Conservation (phyloP, 148 eudicot species). For the Rhododendron ferrugineum region DNA sequence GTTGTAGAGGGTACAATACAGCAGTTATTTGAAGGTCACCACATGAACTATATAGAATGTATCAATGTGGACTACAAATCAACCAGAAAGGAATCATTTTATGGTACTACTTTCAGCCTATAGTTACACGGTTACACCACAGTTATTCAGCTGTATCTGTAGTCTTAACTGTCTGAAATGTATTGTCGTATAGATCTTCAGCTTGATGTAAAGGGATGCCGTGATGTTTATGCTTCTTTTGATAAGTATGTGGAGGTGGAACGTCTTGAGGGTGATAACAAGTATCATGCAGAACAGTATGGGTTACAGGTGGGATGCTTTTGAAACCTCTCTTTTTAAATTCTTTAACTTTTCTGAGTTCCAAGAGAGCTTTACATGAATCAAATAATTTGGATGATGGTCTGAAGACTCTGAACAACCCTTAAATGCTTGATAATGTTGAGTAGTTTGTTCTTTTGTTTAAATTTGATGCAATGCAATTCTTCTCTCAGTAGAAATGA, state of each 20-base stretch:
- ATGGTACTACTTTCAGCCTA: conserved; percentile 43
- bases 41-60: conserved; percentile 94
- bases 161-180: background rate
- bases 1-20: conserved; percentile 99
- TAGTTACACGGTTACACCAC: background rate
- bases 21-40: conserved; percentile 91
- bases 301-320: conserved; percentile 68
- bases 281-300: conserved; percentile 81
- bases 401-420: background rate
- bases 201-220: conserved; percentile 96
- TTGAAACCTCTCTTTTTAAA: background rate
- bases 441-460: background rate
- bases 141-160: background rate
- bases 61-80: conserved; percentile 91
- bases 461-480: background rate
- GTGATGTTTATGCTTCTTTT: conserved; percentile 93
- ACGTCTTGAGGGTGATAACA: conserved; percentile 92
- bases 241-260: conserved; percentile 99
- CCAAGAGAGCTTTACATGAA: background rate
- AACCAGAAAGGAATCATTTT: conserved; percentile 93
- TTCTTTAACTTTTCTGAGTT: background rate
- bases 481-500: background rate
- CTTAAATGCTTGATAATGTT: no score
- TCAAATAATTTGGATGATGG: background rate
- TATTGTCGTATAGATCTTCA: conserved; percentile 62